Percentiles rank a stretch among this genome's conserved stretches.
Conservation (phyloP, 306 rosid species). For the Cucumis cinereus region DNA sequence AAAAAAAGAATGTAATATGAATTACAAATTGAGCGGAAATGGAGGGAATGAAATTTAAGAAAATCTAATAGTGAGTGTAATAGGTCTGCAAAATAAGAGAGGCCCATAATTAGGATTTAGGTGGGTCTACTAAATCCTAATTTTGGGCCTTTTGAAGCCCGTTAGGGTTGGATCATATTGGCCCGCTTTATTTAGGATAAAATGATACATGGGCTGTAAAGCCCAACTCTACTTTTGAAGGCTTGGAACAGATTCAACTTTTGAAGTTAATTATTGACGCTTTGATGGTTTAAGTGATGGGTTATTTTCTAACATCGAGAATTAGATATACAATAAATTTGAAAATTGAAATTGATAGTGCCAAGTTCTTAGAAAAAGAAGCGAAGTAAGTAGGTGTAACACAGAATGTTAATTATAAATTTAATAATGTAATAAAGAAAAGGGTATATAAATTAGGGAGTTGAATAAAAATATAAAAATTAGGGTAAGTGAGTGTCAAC, state of each 20-base stretch:
- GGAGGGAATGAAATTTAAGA: too few relatives aligned
- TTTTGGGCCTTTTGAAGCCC: neutral
- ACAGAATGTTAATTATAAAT: neutral
- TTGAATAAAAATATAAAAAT: neutral
- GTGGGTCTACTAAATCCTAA: too few relatives aligned
- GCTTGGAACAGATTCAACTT: too few relatives aligned
- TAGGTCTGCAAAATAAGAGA: neutral
- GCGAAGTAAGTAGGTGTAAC: neutral
- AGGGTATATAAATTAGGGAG: neutral
- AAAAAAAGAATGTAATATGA: too few relatives aligned
- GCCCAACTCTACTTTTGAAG: slow-evolving; percentile 1
- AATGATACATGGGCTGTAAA: neutral
- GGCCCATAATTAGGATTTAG: neutral
- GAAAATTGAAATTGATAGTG: neutral
- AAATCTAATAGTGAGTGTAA: too few relatives aligned
- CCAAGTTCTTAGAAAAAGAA: neutral
- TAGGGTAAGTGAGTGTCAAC: neutral
- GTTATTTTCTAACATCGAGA: too few relatives aligned
- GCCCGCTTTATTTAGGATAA: neutral
- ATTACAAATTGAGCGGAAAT: too few relatives aligned
- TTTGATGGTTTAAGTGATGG: too few relatives aligned
- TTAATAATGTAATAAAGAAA: neutral
- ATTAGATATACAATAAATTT: too few relatives aligned
- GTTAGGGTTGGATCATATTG: neutral
- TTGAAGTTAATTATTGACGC: too few relatives aligned